phyloP scores from a whole-genome alignment of 2,329 filamentous ascomycete genomes.

The Aureobasidium sp. region DNA sequence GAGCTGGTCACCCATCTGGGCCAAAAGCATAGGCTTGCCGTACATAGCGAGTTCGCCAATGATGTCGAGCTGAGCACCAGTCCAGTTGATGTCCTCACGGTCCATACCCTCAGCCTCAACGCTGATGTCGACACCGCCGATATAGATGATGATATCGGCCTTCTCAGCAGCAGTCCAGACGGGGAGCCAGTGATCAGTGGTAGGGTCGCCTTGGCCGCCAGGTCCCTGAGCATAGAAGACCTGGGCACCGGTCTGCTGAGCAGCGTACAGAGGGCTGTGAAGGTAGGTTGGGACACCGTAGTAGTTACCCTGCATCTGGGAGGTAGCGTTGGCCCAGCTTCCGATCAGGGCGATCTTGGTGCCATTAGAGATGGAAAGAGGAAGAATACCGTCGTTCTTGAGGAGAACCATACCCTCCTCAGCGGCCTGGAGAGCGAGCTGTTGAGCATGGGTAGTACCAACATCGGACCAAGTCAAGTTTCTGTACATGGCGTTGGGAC shows the following conservation, averaged over 20 bases:
- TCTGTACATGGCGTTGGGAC: conserved; percentile 38
- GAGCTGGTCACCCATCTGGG: conserved; percentile 44
- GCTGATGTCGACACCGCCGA: conserved; percentile 46
- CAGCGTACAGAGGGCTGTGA: conserved; percentile 44
- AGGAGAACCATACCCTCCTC: conserved; percentile 40
- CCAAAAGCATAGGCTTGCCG: conserved; percentile 44
- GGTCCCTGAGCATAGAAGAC: conserved; percentile 37
- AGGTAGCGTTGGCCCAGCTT: conserved; percentile 49
- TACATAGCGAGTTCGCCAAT: conserved; percentile 38
- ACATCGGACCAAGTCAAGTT: conserved; percentile 48
- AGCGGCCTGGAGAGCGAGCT: conserved; percentile 47
- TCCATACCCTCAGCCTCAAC: conserved; percentile 47
- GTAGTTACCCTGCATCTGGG: conserved; percentile 53
- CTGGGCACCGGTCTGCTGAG: conserved; percentile 36
- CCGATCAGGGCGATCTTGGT: conserved; percentile 47
- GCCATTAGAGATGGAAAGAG: conserved; percentile 30
- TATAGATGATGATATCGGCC: conserved; percentile 45
- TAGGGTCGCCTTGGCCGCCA: conserved; percentile 25
- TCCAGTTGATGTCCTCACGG: conserved; percentile 43
- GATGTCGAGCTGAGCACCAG: conserved; percentile 41
- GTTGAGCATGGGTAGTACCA: conserved; percentile 43
- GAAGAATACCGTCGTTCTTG: conserved; percentile 44
- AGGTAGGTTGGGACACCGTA: conserved; percentile 47
- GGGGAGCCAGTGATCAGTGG: conserved; percentile 23
- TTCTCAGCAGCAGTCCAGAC: conserved; percentile 30